These are phyloP conservation scores for Dillenia turbinata DNA, from an alignment of 164 flowering plant genomes.

Conservation along the genomic window DNA sequence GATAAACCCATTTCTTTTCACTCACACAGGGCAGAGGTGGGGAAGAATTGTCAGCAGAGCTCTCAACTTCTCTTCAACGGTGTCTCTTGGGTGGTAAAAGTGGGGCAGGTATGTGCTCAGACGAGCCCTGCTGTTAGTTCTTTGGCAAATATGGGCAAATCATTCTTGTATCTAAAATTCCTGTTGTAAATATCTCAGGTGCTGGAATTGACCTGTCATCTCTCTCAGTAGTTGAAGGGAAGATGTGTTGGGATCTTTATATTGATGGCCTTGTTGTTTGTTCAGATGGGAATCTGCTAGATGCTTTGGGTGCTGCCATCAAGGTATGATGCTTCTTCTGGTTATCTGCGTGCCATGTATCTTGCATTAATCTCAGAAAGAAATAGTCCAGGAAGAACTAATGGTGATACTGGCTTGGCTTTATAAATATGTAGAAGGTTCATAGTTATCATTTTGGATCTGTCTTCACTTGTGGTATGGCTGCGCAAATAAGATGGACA, in stretches of 20 bases:
- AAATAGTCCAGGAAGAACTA: too few species aligned
- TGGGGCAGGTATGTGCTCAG: slow-evolving; percentile 63
- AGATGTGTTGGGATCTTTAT: slow-evolving; percentile 94
- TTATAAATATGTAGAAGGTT: too few species aligned
- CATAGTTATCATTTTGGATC: too few species aligned
- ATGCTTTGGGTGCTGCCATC: slow-evolving; percentile 87
- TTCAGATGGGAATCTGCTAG: slow-evolving; percentile 89
- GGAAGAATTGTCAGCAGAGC: slow-evolving; percentile 81
- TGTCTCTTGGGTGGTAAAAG: slow-evolving; percentile 92
- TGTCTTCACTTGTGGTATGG: too few species aligned
- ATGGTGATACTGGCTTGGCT: too few species aligned
- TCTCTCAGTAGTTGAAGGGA: slow-evolving; percentile 67
- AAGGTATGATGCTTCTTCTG: slow-evolving; percentile 51
- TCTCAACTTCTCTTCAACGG: slow-evolving; percentile 68
- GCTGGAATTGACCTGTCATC: slow-evolving; percentile 92
- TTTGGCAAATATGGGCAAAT: too few species aligned
- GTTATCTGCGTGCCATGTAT: too few species aligned
- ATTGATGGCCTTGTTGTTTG: slow-evolving; percentile 88
- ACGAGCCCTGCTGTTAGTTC: too few species aligned
- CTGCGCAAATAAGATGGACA: too few species aligned
- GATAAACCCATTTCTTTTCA: neutral
- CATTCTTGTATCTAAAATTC: neutral
- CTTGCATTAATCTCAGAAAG: too few species aligned
- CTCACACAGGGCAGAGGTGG: slow-evolving; percentile 84
- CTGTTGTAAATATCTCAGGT: slow-evolving; percentile 27